phyloP scores from a whole-genome alignment of 2,329 filamentous ascomycete species.

The Ophiostoma quercus region DNA sequence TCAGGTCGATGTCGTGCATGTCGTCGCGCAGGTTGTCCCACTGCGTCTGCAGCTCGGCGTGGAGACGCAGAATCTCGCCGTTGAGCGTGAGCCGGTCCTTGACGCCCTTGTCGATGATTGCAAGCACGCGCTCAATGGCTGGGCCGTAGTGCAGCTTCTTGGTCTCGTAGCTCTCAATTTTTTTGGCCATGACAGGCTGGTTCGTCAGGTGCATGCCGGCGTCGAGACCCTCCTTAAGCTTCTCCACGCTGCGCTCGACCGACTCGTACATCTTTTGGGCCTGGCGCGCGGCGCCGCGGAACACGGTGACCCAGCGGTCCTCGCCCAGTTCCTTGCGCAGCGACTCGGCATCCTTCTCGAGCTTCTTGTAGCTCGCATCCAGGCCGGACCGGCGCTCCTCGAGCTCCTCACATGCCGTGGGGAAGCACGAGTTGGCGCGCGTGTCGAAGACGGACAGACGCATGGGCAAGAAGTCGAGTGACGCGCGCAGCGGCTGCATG shows the following conservation, averaged over 20 bases:
- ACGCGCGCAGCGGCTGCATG: constrained; percentile 90
- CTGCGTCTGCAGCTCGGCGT: constrained; percentile 77
- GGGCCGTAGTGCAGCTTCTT: constrained; percentile 93
- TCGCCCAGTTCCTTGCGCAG: constrained; percentile 86
- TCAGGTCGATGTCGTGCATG: constrained; percentile 69
- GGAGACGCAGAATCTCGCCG: constrained; percentile 82
- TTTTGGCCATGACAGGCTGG: constrained; percentile 65
- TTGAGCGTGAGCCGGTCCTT: constrained; percentile 94
- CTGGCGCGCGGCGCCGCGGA: constrained; percentile 84
- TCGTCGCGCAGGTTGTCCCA: constrained; percentile 72
- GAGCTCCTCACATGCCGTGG: constrained; percentile 84
- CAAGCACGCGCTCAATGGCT: constrained; percentile 83
- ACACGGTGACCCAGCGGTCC: constrained; percentile 93
- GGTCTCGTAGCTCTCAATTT: constrained; percentile 86
- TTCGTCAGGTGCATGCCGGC: constrained; percentile 68
- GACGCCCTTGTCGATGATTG: constrained; percentile 93
- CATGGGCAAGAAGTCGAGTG: constrained; percentile 94
- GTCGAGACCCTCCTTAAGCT: constrained; percentile 76
- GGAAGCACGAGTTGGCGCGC: constrained; percentile 72
- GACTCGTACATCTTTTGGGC: constrained; percentile 97
- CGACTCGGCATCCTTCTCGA: constrained; percentile 85
- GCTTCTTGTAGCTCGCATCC: constrained; percentile 79
- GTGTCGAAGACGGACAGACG: constrained; percentile 78
- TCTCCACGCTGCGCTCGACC: constrained; percentile 77
- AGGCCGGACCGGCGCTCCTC: constrained; percentile 67